Evolutionary conservation across 352 stramenopile species (phyloP).

Genomic region (Phytophthora podocarpi): DNA sequence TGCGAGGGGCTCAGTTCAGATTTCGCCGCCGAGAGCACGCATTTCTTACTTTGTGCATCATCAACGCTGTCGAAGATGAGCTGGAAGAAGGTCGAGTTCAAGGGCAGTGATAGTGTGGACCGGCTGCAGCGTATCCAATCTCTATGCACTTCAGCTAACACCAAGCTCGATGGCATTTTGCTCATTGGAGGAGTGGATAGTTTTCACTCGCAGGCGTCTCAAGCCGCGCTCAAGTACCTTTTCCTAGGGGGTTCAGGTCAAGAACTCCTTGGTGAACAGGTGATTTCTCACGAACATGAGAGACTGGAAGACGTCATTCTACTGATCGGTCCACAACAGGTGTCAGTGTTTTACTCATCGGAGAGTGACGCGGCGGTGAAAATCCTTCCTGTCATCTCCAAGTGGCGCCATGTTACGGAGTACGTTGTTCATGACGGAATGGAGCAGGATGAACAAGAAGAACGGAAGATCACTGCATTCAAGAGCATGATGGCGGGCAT

Average conservation of each 20-base stretch:
- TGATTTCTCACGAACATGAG: slow-evolving; percentile 71
- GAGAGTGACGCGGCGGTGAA: slow-evolving; percentile 66
- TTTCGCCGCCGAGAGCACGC: background rate
- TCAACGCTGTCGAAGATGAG: too few species aligned
- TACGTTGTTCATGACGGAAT: slow-evolving; percentile 69
- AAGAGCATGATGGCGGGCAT: slow-evolving; percentile 60
- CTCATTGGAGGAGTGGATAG: slow-evolving; percentile 76
- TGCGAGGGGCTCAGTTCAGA: slow-evolving; percentile 4
- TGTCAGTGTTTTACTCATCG: slow-evolving; percentile 69
- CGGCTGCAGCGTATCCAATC: slow-evolving; percentile 57
- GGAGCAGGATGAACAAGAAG: slow-evolving; percentile 70
- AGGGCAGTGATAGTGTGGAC: slow-evolving; percentile 56
- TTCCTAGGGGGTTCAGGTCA: slow-evolving; percentile 74
- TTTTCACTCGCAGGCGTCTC: slow-evolving; percentile 62
- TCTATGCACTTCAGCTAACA: slow-evolving; percentile 38
- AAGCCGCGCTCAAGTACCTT: slow-evolving; percentile 77
- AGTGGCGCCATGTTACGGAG: slow-evolving; percentile 72
- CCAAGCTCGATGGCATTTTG: slow-evolving; percentile 54
- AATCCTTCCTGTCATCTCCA: slow-evolving; percentile 68
- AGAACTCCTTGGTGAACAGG: slow-evolving; percentile 75
- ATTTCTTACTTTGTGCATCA: too few species aligned
- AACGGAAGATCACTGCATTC: slow-evolving; percentile 70
- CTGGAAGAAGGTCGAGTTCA: slow-evolving; percentile 63
- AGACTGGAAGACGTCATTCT: slow-evolving; percentile 72
- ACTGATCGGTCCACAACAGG: slow-evolving; percentile 44